Conservation (phyloP, 306 rosid genomes). For the Bauhinia variegata region DNA sequence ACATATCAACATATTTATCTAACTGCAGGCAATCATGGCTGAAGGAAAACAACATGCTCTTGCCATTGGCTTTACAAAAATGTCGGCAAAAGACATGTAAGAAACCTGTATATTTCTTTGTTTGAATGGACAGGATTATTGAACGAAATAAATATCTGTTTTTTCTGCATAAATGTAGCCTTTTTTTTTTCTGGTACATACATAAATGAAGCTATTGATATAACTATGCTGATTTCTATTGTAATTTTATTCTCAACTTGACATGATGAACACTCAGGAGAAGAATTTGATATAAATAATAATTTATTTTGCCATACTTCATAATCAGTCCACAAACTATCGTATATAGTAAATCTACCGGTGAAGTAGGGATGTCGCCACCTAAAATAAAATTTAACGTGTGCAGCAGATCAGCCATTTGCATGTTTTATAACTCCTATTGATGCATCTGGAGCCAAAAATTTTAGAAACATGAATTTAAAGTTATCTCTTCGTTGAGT, state of each 20-base stretch:
- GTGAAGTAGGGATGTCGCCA: background rate
- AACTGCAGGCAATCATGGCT: constrained; percentile 95
- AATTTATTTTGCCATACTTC: background rate
- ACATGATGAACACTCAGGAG: constrained; percentile 9
- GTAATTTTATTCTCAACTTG: constrained; percentile 1
- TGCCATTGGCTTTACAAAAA: constrained; percentile 97
- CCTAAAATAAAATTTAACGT: too few relatives aligned
- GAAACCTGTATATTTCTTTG: constrained; percentile 35
- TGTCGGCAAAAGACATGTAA: constrained; percentile 97
- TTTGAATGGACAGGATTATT: constrained; percentile 17
- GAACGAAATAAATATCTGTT: constrained; percentile 25
- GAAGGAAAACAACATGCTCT: constrained; percentile 99
- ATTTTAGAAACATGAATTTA: background rate
- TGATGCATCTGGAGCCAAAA: background rate
- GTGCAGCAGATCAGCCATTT: background rate
- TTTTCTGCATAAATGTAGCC: constrained; percentile 1
- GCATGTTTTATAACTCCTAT: background rate
- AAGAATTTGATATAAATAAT: constrained; percentile 16
- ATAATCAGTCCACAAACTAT: constrained; percentile 1
- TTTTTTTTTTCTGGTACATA: too few relatives aligned
- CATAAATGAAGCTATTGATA: background rate
- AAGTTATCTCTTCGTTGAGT: background rate
- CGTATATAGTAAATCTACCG: constrained; percentile 10
- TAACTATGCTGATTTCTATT: background rate
- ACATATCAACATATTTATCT: constrained; percentile 28